A percentile compares a stretch with the other conserved stretches of the same genome.
These are phyloP conservation scores for Epichloe glyceriae DNA, from an alignment of 2,329 filamentous ascomycete genomes.

Conservation along the genomic window DNA sequence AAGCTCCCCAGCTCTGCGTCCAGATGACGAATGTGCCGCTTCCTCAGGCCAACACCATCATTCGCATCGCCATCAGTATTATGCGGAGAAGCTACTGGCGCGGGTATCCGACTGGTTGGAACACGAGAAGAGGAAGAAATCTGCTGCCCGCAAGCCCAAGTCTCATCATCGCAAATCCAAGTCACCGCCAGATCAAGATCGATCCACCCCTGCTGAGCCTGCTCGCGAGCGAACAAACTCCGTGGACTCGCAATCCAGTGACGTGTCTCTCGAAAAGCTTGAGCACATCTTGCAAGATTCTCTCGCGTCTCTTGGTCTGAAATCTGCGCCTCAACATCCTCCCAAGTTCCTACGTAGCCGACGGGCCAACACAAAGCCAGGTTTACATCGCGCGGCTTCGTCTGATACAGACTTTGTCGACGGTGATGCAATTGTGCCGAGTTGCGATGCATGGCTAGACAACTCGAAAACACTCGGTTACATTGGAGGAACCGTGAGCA, in stretches of 20 bases:
- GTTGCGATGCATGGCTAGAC: constrained; percentile 73
- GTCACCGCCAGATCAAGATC: constrained; percentile 19
- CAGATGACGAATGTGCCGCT: constrained; percentile 16
- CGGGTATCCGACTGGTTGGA: constrained; percentile 78
- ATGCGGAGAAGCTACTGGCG: constrained; percentile 47
- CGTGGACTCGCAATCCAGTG: constrained; percentile 52
- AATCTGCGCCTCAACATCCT: constrained; percentile 28
- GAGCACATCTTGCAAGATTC: constrained; percentile 67
- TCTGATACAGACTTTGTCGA: constrained; percentile 82
- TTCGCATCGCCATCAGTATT: constrained; percentile 23
- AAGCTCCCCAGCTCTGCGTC: constrained; percentile 14
- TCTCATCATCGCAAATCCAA: constrained; percentile 30
- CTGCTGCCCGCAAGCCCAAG: constrained; percentile 23
- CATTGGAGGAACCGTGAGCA: constrained; percentile 32
- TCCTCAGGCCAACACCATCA: constrained; percentile 15
- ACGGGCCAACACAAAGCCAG: constrained; percentile 19
- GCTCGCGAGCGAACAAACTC: constrained; percentile 35
- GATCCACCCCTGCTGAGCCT: constrained; percentile 5
- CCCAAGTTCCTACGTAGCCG: constrained; percentile 31
- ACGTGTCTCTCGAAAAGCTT: constrained; percentile 64
- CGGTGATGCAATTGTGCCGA: constrained; percentile 69
- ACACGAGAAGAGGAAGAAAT: constrained; percentile 58
- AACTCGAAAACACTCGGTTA: constrained; percentile 83
- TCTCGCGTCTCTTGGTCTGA: constrained; percentile 40
- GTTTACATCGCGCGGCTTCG: constrained; percentile 40